These are phyloP conservation scores for Pythium oligandrum DNA, from an alignment of 352 stramenopile genomes.

Conservation along the genomic window DNA sequence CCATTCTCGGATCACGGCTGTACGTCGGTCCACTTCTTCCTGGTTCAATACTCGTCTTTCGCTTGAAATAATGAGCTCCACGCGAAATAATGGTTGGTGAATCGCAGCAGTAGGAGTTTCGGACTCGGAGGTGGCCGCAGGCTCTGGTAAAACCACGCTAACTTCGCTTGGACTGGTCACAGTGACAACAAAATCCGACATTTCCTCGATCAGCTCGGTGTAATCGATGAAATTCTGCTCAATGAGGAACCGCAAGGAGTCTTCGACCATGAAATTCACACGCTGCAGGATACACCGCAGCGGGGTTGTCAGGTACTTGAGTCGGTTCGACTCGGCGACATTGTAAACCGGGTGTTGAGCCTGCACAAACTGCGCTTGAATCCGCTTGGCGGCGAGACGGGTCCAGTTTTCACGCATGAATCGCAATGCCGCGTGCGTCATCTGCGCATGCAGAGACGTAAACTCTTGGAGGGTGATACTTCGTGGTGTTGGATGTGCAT, in stretches of 20 bases:
- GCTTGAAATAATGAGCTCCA: slow-evolving; percentile 62
- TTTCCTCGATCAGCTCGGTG: slow-evolving; percentile 59
- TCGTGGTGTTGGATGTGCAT: slow-evolving; percentile 32
- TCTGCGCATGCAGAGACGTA: slow-evolving; percentile 53
- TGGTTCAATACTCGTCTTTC: slow-evolving; percentile 59
- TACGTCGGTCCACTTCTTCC: slow-evolving; percentile 39
- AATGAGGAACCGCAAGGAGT: slow-evolving; percentile 59
- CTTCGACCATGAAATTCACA: slow-evolving; percentile 82
- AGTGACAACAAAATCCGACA: slow-evolving; percentile 52
- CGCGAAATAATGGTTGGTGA: slow-evolving; percentile 67
- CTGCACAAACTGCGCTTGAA: slow-evolving; percentile 57
- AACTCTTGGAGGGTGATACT: slow-evolving; percentile 78
- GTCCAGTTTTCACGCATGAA: slow-evolving; percentile 83
- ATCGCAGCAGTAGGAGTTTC: slow-evolving; percentile 4
- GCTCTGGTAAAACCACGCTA: slow-evolving; percentile 13
- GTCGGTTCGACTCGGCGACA: slow-evolving; percentile 53
- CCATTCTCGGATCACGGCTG: slow-evolving; percentile 62
- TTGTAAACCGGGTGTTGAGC: slow-evolving; percentile 59
- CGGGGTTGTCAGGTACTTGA: slow-evolving; percentile 57
- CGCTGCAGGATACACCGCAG: slow-evolving; percentile 60
- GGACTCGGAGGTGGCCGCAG: slow-evolving; percentile 1
- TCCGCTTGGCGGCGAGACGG: slow-evolving; percentile 60
- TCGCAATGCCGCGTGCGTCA: slow-evolving; percentile 61
- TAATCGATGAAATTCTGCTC: slow-evolving; percentile 69
- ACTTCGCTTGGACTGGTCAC: slow-evolving; percentile 48